phyloP scores from a whole-genome alignment of 345 rosid genomes.

The Eucalyptus camaldulensis region DNA sequence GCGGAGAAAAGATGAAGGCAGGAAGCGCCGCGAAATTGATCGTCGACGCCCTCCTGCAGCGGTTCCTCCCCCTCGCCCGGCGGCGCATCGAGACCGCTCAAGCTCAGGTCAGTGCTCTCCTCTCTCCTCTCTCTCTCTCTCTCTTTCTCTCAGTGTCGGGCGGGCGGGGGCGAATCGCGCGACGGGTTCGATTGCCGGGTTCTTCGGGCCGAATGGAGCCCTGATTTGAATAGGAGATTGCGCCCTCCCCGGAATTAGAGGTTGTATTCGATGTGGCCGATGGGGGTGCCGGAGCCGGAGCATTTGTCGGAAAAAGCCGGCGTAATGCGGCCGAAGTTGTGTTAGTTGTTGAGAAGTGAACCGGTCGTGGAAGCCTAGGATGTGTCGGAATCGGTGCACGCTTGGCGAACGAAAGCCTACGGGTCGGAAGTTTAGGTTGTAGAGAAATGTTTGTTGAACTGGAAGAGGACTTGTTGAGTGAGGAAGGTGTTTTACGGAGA shows the following conservation, averaged over 20 bases:
- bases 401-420: background rate
- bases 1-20: constrained; percentile 46
- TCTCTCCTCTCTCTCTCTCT: background rate
- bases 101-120: constrained; percentile 51
- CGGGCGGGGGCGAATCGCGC: background rate
- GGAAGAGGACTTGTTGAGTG: background rate
- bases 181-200: background rate
- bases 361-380: background rate
- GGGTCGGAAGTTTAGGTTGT: background rate
- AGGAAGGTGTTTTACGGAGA: background rate
- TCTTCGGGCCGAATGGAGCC: background rate
- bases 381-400: background rate
- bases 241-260: background rate
- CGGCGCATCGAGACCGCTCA: constrained; percentile 99
- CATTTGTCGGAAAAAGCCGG: background rate
- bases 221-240: background rate
- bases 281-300: background rate
- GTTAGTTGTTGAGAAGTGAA: background rate
- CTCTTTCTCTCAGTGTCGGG: background rate
- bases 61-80: constrained; percentile 90
- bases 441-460: background rate
- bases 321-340: background rate
- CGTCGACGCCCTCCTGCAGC: constrained; percentile 93
- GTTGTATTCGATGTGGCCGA: background rate
- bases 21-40: constrained; percentile 94